A percentile compares a stretch with the other conserved stretches of the same genome.
These are phyloP conservation scores for Aspergillus cristatus DNA, from an alignment of 495 filamentous ascomycete genomes.

Conservation along the genomic window DNA sequence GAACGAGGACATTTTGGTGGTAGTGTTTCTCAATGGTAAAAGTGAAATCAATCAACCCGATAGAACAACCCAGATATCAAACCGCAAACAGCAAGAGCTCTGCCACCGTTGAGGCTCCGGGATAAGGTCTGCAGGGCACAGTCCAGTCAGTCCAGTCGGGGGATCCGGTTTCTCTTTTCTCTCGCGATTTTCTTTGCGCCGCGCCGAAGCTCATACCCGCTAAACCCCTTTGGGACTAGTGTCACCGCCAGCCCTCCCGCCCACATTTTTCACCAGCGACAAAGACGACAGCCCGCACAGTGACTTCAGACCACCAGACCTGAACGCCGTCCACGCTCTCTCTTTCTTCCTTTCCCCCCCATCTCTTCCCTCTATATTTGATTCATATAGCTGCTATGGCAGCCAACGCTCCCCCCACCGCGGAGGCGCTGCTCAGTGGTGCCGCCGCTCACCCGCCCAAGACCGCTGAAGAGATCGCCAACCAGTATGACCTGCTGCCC, in stretches of 20 bases:
- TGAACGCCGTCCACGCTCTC: slow-evolving; percentile 5
- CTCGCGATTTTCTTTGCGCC: slow-evolving; percentile 12
- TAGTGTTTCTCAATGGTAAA: no score
- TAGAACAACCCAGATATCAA: no score
- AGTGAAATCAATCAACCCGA: no score
- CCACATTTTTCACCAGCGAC: slow-evolving; percentile 31
- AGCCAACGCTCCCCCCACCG: slow-evolving; percentile 47
- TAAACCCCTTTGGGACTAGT: slow-evolving; percentile 27
- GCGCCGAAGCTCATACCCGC: slow-evolving; percentile 15
- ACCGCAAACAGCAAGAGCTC: no score
- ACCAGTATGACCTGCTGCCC: slow-evolving; percentile 72
- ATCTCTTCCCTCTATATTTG: slow-evolving; percentile 6
- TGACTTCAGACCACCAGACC: slow-evolving; percentile 3
- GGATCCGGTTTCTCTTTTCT: neutral
- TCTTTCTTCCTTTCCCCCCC: slow-evolving; percentile 9
- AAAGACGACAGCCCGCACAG: slow-evolving; percentile 26
- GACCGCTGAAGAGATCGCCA: slow-evolving; percentile 46
- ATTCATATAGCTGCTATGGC: slow-evolving; percentile 46
- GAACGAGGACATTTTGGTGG: slow-evolving; percentile 34
- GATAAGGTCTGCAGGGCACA: no score
- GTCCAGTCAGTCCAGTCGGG: no score
- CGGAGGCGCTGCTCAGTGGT: slow-evolving; percentile 47
- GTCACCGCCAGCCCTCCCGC: slow-evolving; percentile 27
- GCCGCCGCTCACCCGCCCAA: slow-evolving; percentile 35
- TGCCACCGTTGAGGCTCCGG: no score